These are phyloP conservation scores for Glaciozyma antarctica DNA, from an alignment of 768 basidiomycete species.

Conservation along the genomic window DNA sequence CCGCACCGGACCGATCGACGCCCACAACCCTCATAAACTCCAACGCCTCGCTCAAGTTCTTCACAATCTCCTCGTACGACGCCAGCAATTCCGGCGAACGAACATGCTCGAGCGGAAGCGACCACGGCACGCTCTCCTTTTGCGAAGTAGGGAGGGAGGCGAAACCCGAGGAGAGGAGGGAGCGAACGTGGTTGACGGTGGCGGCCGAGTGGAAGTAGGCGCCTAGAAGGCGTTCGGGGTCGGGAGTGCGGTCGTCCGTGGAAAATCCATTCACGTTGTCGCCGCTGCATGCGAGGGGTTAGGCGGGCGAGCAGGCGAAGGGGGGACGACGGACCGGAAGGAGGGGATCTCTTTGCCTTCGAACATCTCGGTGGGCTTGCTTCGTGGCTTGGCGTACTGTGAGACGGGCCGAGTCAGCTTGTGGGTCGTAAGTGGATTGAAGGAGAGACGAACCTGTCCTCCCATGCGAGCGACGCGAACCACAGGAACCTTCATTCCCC, in stretches of 20 bases:
- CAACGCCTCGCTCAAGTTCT: constrained; percentile 76
- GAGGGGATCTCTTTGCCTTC: constrained; percentile 63
- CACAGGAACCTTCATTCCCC: constrained; percentile 81
- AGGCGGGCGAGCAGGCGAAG: neutral
- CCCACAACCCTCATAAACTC: constrained; percentile 90
- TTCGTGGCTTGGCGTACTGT: constrained; percentile 52
- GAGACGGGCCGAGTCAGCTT: neutral
- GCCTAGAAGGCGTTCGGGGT: constrained; percentile 81
- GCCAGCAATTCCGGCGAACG: constrained; percentile 59
- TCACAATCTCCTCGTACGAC: constrained; percentile 77
- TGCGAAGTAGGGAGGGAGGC: constrained; percentile 52
- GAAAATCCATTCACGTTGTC: constrained; percentile 86
- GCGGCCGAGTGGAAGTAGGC: constrained; percentile 94
- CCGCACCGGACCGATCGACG: constrained; percentile 49
- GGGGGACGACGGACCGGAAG: constrained; percentile 59
- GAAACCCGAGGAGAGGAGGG: constrained; percentile 81
- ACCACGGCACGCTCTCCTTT: constrained; percentile 16
- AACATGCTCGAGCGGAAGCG: constrained; percentile 82
- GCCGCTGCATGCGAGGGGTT: constrained; percentile 49
- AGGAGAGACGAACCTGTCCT: constrained; percentile 51
- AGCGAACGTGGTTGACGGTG: constrained; percentile 84
- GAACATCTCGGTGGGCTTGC: constrained; percentile 68
- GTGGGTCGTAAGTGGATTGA: neutral
- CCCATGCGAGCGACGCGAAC: constrained; percentile 69
- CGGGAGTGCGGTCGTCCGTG: constrained; percentile 68